Percentiles rank a stretch among this genome's conserved stretches.
phyloP scores from a whole-genome alignment of 2,329 filamentous ascomycete species.

The Fusarium xylarioides region DNA sequence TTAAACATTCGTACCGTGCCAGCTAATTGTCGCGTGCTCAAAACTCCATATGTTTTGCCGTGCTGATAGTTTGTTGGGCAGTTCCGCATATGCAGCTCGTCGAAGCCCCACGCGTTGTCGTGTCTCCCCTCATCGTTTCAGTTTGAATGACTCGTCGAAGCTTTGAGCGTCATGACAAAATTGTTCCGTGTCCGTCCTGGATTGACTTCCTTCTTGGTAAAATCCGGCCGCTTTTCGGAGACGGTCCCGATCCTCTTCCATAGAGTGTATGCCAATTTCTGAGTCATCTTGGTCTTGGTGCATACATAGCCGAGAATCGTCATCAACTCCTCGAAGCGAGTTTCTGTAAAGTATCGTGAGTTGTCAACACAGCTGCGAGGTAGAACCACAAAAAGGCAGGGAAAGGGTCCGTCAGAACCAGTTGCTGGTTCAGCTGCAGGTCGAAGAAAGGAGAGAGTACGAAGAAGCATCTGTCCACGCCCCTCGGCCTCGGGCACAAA shows the following conservation, averaged over 20 bases:
- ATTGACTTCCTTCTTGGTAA: conserved; percentile 76
- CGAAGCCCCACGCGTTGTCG: conserved; percentile 24
- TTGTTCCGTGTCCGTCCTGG: conserved; percentile 85
- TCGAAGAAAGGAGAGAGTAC: conserved; percentile 76
- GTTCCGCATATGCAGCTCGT: conserved; percentile 39
- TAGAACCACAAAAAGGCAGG: conserved; percentile 86
- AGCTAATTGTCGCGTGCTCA: conserved; percentile 9
- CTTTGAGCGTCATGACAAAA: conserved; percentile 79
- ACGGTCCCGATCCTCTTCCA: conserved; percentile 66
- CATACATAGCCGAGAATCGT: conserved; percentile 75
- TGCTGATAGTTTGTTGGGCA: conserved; percentile 36
- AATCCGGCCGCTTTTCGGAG: conserved; percentile 26
- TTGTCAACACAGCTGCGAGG: conserved; percentile 89
- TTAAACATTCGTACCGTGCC: conserved; percentile 4
- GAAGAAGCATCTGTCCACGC: conserved; percentile 85
- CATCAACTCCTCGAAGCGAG: conserved; percentile 78
- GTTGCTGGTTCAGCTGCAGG: conserved; percentile 14
- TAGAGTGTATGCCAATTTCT: conserved; percentile 90
- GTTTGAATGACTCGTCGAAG: conserved; percentile 27
- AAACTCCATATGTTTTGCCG: conserved; percentile 18
- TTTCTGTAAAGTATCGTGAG: conserved; percentile 85
- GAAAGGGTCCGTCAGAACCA: conserved; percentile 56
- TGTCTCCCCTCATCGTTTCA: conserved; percentile 21
- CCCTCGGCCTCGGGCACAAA: conserved; percentile 82
- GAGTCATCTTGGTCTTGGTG: conserved; percentile 74